These are phyloP conservation scores for Moesziomyces sp. DNA, from an alignment of 1,284 basidiomycete genomes.

Conservation along the genomic window DNA sequence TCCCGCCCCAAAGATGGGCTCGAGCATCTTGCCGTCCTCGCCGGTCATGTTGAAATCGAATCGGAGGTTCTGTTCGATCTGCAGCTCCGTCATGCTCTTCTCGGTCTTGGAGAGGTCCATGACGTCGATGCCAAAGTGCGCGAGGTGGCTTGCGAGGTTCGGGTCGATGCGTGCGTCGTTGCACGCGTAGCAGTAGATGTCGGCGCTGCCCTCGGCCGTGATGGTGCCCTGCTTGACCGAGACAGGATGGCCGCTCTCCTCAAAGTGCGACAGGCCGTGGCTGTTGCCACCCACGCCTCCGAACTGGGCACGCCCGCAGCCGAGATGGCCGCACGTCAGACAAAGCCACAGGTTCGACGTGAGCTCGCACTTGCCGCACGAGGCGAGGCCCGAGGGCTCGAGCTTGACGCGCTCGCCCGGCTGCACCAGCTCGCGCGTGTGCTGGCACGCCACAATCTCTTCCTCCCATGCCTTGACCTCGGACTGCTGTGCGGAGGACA, in stretches of 20 bases:
- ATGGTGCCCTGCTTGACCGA: conserved; percentile 97
- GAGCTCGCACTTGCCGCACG: conserved; percentile 58
- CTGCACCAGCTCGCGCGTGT: conserved; percentile 81
- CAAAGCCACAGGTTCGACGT: conserved; percentile 89
- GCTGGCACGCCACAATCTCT: conserved; percentile 87
- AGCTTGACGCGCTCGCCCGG: conserved; percentile 49
- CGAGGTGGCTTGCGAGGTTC: conserved; percentile 79
- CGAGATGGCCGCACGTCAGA: conserved; percentile 87
- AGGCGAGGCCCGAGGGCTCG: conserved; percentile 44
- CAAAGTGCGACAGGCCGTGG: conserved; percentile 85
- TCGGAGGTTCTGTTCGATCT: conserved; percentile 95
- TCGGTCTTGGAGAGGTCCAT: conserved; percentile 88
- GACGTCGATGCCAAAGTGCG: conserved; percentile 88
- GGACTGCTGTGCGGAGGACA: conserved; percentile 88
- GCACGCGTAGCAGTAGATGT: conserved; percentile 94
- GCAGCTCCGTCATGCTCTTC: conserved; percentile 95
- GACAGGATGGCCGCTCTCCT: conserved; percentile 80
- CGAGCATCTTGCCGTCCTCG: conserved; percentile 87
- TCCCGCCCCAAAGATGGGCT: conserved; percentile 88
- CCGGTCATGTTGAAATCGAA: conserved; percentile 94
- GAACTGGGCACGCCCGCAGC: conserved; percentile 88
- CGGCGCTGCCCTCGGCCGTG: conserved; percentile 90
- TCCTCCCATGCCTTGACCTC: conserved; percentile 99
- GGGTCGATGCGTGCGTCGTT: conserved; percentile 88
- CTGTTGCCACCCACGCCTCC: conserved; percentile 89